Conservation (phyloP, 306 rosid genomes). For the Vigna trinervia region DNA sequence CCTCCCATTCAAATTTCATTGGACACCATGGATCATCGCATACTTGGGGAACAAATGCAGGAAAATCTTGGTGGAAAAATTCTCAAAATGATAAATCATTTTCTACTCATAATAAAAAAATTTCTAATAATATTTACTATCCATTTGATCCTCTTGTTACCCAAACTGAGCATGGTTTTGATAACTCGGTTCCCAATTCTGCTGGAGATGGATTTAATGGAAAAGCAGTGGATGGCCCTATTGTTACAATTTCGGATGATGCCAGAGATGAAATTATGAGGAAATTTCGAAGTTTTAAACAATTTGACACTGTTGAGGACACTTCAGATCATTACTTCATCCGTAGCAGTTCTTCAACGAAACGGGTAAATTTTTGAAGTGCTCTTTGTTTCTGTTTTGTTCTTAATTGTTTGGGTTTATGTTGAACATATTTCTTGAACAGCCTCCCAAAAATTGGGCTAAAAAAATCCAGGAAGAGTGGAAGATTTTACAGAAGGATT, state of each 20-base stretch:
- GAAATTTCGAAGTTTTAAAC: slow-evolving; percentile 66
- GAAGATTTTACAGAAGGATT: slow-evolving; percentile 78
- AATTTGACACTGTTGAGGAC: slow-evolving; percentile 81
- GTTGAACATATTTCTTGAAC: slow-evolving; percentile 44
- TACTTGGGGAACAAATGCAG: slow-evolving; percentile 47
- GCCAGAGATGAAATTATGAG: slow-evolving; percentile 56
- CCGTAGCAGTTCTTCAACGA: slow-evolving; percentile 38
- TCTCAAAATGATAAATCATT: slow-evolving; percentile 41
- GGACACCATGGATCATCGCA: slow-evolving; percentile 30
- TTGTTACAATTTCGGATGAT: slow-evolving; percentile 44
- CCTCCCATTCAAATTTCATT: slow-evolving; percentile 36
- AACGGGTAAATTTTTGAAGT: slow-evolving; percentile 53
- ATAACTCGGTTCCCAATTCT: slow-evolving; percentile 48
- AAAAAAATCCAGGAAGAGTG: slow-evolving; percentile 84
- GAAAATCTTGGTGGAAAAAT: slow-evolving; percentile 41
- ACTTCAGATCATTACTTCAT: slow-evolving; percentile 70
- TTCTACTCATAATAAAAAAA: neutral
- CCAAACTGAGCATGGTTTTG: slow-evolving; percentile 45
- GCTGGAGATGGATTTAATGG: slow-evolving; percentile 35
- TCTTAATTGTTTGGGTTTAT: slow-evolving; percentile 25
- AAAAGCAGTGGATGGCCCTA: slow-evolving; percentile 38
- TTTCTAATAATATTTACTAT: slow-evolving; percentile 32
- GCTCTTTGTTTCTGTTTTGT: slow-evolving; percentile 17
- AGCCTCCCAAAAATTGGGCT: slow-evolving; percentile 73
- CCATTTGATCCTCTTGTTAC: slow-evolving; percentile 44